Percentiles rank a stretch among this genome's conserved stretches.
Conservation (phyloP, 2,329 filamentous ascomycete genomes). For the Aspergillus pseudoviridinutans region DNA sequence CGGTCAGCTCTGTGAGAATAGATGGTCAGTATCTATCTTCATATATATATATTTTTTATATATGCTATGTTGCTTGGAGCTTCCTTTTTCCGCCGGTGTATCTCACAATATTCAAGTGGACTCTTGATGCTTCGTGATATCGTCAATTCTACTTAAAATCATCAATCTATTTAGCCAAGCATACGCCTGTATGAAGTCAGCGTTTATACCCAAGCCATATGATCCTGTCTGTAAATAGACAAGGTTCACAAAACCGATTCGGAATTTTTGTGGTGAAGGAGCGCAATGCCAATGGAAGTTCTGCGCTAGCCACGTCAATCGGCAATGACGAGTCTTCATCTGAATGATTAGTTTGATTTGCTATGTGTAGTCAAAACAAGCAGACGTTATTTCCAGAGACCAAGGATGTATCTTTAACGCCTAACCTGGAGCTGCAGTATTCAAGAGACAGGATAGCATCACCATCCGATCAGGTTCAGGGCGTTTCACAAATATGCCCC, state of each 20-base stretch:
- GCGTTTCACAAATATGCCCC: neutral
- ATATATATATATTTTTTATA: neutral
- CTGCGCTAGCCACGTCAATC: neutral
- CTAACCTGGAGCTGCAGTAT: neutral
- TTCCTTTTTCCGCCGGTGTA: neutral
- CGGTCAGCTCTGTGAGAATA: neutral
- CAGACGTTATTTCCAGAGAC: neutral
- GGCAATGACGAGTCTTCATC: neutral
- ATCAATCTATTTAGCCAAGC: neutral
- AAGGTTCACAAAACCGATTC: too few relatives aligned
- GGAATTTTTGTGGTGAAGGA: too few relatives aligned
- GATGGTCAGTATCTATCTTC: neutral
- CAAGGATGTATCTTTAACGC: neutral
- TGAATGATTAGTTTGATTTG: neutral
- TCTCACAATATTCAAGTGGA: neutral
- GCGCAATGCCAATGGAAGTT: neutral
- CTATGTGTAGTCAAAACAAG: neutral
- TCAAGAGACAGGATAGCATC: neutral
- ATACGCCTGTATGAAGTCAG: neutral
- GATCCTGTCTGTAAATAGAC: neutral
- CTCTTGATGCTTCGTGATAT: neutral
- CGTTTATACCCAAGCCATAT: neutral
- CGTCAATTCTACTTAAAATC: neutral
- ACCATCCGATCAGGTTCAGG: neutral
- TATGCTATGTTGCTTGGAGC: neutral